Evolutionary conservation across 345 rosid species (phyloP), one percentile per base, ranked within the genome.

Genomic region (Arabis hirsuta): DNA sequence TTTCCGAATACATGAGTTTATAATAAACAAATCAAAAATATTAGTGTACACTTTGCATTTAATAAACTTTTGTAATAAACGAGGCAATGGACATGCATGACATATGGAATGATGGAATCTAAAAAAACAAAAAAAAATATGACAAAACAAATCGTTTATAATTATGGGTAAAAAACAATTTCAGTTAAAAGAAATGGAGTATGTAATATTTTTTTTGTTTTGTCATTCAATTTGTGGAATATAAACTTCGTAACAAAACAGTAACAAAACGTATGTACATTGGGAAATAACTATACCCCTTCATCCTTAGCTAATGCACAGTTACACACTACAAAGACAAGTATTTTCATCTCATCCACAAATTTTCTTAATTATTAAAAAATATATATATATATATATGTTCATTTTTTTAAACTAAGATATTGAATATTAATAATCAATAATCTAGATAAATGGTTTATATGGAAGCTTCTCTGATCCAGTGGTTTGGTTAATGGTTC

Each of bases 1-100:
- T 4, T 31, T 31, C 45, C 22, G 16, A 45, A 36, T 24, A 38
- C 10, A 19, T 51, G 48, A 45, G 36, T 32, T 68, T 16, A 16
- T 31, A 52, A 13, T 36, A 51, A 4, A 9, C 19, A 14, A 38
- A 44, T 68, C 5, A 43, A 20, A 10, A 45, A 12, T 32, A 57
- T 6, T 22, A 32, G 9, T 34, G 12, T 39, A 57, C 42, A 7
- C 31, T 39, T 51, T 50, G 32, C 42, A 60, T 38, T 13, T 60
- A 16, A 50, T 59, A 10, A 32, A 20, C 9, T 16, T 57, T 8
- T 44, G 46, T 55, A 19, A 43, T 47, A 56, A 55, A 69, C 64
- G 73, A 56, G 55, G 27, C 56, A 47, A 19, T 43, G 38, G 59
- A 42, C 43, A 56, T 67, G 52, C 72, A 54, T 55, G 72, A 6